These are phyloP conservation scores for Elaeagnus macrophylla DNA, from an alignment of 306 rosid genomes.

Conservation along the genomic window DNA sequence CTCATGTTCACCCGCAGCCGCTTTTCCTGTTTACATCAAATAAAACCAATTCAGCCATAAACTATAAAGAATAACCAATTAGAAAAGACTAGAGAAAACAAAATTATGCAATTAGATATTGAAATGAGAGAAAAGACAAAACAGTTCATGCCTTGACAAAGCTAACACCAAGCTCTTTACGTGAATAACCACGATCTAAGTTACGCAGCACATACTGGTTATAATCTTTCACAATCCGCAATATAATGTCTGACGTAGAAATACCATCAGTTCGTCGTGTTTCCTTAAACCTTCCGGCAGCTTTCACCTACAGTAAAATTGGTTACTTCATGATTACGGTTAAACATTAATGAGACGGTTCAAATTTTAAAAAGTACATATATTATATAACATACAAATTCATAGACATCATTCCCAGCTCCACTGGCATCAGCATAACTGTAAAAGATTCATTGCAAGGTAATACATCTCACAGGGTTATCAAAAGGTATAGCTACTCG, in stretches of 20 bases:
- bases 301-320: slow-evolving; percentile 53
- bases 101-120: neutral
- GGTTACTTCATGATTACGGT: neutral
- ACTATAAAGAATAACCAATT: slow-evolving; percentile 8
- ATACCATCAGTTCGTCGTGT: slow-evolving; percentile 90
- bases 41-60: slow-evolving; percentile 11
- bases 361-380: neutral
- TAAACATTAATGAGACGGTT: slow-evolving; percentile 3
- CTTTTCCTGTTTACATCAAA: slow-evolving; percentile 54
- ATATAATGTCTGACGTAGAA: slow-evolving; percentile 88
- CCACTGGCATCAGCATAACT: slow-evolving; percentile 96
- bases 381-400: slow-evolving; percentile 54
- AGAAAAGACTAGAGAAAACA: slow-evolving; percentile 2
- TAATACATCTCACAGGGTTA: slow-evolving; percentile 1
- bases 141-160: slow-evolving; percentile 65
- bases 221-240: slow-evolving; percentile 97
- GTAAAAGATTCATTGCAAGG: slow-evolving; percentile 24
- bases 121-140: neutral
- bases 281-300: slow-evolving; percentile 82
- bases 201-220: slow-evolving; percentile 92
- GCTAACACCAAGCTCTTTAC: slow-evolving; percentile 99
- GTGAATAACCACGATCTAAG: slow-evolving; percentile 91
- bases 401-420: slow-evolving; percentile 91
- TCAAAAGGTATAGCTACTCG: slow-evolving; percentile 3
- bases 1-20: slow-evolving; percentile 84